These are phyloP conservation scores for Exophiala alcalophila DNA, from an alignment of 2,329 filamentous ascomycete genomes.

Conservation along the genomic window DNA sequence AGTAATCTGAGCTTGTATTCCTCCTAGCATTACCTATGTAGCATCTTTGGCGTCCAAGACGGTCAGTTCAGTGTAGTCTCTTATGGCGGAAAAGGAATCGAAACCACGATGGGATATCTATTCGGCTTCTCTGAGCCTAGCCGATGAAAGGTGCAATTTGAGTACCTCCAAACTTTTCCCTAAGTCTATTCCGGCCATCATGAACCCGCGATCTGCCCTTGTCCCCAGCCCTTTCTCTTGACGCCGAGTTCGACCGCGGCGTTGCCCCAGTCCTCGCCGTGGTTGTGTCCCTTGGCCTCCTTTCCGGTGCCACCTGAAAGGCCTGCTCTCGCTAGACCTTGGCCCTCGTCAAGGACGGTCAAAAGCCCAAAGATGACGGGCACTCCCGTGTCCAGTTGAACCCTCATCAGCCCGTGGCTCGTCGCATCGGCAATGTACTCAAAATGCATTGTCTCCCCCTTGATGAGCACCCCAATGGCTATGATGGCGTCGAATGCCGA, in stretches of 20 bases:
- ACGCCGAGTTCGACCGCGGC: conserved; percentile 91
- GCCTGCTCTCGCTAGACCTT: conserved; percentile 81
- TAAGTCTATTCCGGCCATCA: conserved; percentile 5
- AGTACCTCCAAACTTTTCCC: too few relatives aligned
- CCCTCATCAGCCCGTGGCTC: conserved; percentile 87
- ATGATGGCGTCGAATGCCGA: conserved; percentile 83
- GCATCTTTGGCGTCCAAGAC: conserved; percentile 23
- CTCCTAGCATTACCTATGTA: conserved; percentile 19
- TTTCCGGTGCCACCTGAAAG: conserved; percentile 51
- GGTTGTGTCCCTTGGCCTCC: conserved; percentile 68
- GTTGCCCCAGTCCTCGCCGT: conserved; percentile 93
- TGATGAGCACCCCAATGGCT: conserved; percentile 93
- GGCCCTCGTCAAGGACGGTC: conserved; percentile 83
- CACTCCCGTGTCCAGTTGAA: conserved; percentile 83
- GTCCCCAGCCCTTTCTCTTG: conserved; percentile 80
- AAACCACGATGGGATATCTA: neutral
- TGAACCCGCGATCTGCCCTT: conserved; percentile 57
- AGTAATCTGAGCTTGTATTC: conserved; percentile 51
- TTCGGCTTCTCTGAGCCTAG: too few relatives aligned
- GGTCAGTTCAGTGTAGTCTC: conserved; percentile 7
- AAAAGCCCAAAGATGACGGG: conserved; percentile 90
- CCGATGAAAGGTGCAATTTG: too few relatives aligned
- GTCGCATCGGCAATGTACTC: conserved; percentile 96
- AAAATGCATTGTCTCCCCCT: conserved; percentile 99
- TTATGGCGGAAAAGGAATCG: conserved; percentile 1